phyloP scores from a whole-genome alignment of 2,329 filamentous ascomycete genomes.

The Cercospora beticola region DNA sequence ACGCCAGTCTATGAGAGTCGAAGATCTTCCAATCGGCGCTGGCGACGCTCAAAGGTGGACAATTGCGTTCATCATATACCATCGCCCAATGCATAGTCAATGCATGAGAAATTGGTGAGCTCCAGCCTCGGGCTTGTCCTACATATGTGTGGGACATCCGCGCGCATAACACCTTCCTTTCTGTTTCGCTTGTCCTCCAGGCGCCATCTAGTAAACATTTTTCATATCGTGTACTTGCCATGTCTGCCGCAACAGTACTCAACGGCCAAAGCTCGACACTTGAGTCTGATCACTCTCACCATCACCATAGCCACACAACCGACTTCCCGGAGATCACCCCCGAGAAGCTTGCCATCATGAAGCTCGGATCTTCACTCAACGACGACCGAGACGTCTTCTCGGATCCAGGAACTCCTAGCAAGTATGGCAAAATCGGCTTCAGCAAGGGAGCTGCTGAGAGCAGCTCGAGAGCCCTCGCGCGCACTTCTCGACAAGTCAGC shows the following conservation, averaged over 20 bases:
- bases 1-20: neutral
- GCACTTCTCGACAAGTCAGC: constrained; percentile 24
- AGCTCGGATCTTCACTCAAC: constrained; percentile 21
- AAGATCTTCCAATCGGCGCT: neutral
- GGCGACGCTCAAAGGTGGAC: neutral
- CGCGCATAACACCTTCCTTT: neutral
- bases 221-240: neutral
- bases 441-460: constrained; percentile 14
- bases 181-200: neutral
- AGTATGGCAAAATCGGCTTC: constrained; percentile 15
- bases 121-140: neutral
- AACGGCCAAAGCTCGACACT: neutral
- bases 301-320: neutral
- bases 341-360: constrained; percentile 29
- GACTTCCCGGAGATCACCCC: constrained; percentile 21
- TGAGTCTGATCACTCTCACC: constrained; percentile 8
- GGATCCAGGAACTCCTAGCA: constrained; percentile 22
- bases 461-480: constrained; percentile 18
- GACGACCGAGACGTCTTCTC: constrained; percentile 28
- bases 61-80: neutral
- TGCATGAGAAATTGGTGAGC: neutral
- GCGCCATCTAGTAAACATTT: neutral
- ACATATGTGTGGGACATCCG: neutral
- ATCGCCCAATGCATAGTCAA: constrained; percentile 2
- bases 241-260: constrained; percentile 9